These are phyloP conservation scores for Tricholoma bakamatsutake DNA, from an alignment of 768 basidiomycete genomes.

Conservation along the genomic window DNA sequence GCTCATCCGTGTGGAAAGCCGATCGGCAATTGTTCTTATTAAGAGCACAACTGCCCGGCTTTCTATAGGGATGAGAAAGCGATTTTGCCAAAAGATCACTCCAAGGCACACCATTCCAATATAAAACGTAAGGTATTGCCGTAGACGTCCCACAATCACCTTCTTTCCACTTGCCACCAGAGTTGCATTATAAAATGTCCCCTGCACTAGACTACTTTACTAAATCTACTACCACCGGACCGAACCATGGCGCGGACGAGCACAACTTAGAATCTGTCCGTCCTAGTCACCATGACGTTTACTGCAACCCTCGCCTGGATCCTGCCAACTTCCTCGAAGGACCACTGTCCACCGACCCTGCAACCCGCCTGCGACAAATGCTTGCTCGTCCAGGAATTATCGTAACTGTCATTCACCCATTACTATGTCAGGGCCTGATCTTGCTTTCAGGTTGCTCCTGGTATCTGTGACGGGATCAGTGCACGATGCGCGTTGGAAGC, in stretches of 20 bases:
- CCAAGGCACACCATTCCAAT: background rate
- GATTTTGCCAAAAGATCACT: background rate
- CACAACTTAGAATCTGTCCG: background rate
- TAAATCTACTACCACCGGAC: background rate
- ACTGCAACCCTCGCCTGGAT: conserved; percentile 66
- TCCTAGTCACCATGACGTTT: conserved; percentile 20
- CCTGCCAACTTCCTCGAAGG: conserved; percentile 65
- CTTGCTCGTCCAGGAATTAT: conserved; percentile 70
- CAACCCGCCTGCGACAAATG: conserved; percentile 68
- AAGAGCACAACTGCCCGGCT: background rate
- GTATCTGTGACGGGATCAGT: conserved; percentile 76
- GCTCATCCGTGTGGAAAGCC: background rate
- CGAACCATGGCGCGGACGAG: background rate
- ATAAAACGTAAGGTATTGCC: background rate
- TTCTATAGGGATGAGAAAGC: background rate
- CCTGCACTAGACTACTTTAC: background rate
- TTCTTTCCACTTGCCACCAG: background rate
- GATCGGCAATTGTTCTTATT: background rate
- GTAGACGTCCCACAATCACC: background rate
- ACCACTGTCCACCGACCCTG: conserved; percentile 59
- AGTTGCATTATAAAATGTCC: conserved; percentile 4
- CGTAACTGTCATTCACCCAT: conserved; percentile 34
- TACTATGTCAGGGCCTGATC: background rate
- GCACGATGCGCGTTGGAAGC: conserved; percentile 76
- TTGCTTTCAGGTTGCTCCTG: conserved; percentile 55